Conservation (phyloP, 202 grass and related monocot species). For the Panicum hallii region DNA sequence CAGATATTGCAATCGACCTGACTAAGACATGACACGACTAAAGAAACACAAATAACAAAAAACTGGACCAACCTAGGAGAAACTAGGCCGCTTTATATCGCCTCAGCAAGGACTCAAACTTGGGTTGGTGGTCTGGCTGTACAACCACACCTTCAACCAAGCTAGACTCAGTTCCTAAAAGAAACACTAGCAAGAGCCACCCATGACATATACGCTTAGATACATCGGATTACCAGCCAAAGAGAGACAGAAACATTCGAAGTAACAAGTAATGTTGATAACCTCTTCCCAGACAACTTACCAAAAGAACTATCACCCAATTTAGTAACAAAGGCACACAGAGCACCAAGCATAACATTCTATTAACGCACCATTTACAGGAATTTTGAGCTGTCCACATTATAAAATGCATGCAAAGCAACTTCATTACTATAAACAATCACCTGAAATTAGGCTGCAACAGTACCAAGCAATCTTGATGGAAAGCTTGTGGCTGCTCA, state of each 20-base stretch:
- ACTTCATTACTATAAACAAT: conserved; percentile 28
- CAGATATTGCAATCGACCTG: conserved; percentile 9
- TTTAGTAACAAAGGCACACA: conserved; percentile 20
- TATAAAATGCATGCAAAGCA: conserved; percentile 14
- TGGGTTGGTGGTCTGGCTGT: not conserved
- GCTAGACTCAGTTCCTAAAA: not conserved
- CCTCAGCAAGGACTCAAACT: not conserved
- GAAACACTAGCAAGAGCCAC: not conserved
- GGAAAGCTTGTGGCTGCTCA: conserved; percentile 25
- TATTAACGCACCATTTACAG: conserved; percentile 17
- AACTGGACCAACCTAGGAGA: not conserved
- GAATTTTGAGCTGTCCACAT: conserved; percentile 25
- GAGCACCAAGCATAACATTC: conserved; percentile 14
- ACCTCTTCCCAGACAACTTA: not conserved
- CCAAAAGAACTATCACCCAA: not conserved
- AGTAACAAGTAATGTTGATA: conserved; percentile 4
- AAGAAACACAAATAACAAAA: conserved; percentile 8
- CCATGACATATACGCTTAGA: conserved; percentile 23
- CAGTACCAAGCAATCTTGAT: conserved; percentile 11
- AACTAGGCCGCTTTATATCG: not conserved
- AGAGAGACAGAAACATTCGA: conserved; percentile 22
- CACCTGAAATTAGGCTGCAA: conserved; percentile 20
- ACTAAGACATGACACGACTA: conserved; percentile 8
- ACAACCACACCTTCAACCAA: not conserved
- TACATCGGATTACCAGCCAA: conserved; percentile 3